Conservation (phyloP, 129 eudicot genomes). For the Ambrosia artemisiifolia region DNA sequence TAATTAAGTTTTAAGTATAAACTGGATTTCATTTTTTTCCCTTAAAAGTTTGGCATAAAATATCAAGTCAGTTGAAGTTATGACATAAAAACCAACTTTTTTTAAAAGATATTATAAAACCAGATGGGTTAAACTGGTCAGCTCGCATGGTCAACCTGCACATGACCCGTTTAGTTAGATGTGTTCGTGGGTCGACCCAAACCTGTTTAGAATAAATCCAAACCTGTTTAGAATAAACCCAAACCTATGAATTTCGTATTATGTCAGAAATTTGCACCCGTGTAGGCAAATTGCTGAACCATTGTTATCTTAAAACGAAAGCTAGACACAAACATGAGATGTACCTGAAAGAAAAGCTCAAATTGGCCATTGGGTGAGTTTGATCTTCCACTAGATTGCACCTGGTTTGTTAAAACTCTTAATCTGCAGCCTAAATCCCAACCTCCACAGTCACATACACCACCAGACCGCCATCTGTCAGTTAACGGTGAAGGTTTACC, state of each 20-base stretch:
- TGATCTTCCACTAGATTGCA: slow-evolving; percentile 23
- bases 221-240: not conserved
- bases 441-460: slow-evolving; percentile 91
- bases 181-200: not conserved
- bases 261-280: not conserved
- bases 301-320: not conserved
- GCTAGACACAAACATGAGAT: not conserved
- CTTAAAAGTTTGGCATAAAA: not conserved
- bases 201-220: too few relatives aligned
- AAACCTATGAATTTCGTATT: not conserved
- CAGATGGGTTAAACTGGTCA: not conserved
- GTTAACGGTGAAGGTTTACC: slow-evolving; percentile 69
- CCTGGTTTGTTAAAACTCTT: slow-evolving; percentile 44
- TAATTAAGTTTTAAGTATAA: not conserved
- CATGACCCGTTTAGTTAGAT: not conserved
- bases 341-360: slow-evolving; percentile 75
- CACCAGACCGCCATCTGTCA: slow-evolving; percentile 77
- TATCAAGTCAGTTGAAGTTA: not conserved
- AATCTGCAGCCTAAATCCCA: slow-evolving; percentile 91
- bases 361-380: slow-evolving; percentile 30
- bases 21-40: not conserved
- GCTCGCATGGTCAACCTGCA: not conserved
- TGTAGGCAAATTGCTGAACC: not conserved
- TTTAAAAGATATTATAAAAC: too few relatives aligned
- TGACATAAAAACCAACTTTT: not conserved